Evolutionary conservation across 768 basidiomycete genomes (phyloP), one percentile per base, ranked within the genome.

Genomic region (Lactarius vividus): DNA sequence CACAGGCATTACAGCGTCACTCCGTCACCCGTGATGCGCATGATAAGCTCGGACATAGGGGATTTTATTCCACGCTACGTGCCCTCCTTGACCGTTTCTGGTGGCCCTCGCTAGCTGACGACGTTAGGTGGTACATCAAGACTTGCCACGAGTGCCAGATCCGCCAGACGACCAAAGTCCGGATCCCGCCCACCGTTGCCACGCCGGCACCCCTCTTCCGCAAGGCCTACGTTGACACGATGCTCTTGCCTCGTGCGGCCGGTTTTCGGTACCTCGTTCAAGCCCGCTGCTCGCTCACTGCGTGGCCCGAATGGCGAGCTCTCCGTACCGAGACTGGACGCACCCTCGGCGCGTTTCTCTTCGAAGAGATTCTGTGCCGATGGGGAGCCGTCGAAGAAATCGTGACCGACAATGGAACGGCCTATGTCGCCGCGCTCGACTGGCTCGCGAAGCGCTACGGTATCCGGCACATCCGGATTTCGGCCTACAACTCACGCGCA

Each of bases 211-310:
- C 65, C 75, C 42, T 44, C 20, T 44, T 44, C 18, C 20, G 20
- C 1, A 44, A 44, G 20, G 20, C 20, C 4, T 44, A 81, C 44
- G 70, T 79, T 9, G 77, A 83, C 68, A 75, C 77, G 0, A 81
- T 83, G 79, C 70, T 74, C 57, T 75, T 83, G 70, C 79, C 77
- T 0, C 63, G 58, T 0, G 72, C 78, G 0, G 71, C 71, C 2
- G 73, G 78, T 0, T 79, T 66, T 65, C 67, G 66, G 8, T 78
- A 77, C 37, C 65, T 82, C 18, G 66, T 82, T 0, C 80, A 80
- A 56, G 80, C 73, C 0, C 69, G 74, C 0, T 78, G 76, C 63
- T 73, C 74, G 0, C 75, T 82, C 0, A 73, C 59, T 63, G 65
- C 0, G 63, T 71, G 40, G 70, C 81, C 0, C 56, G 42, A 44